Conservation (phyloP, 2,329 filamentous ascomycete genomes). For the Aspergillus terreus region DNA sequence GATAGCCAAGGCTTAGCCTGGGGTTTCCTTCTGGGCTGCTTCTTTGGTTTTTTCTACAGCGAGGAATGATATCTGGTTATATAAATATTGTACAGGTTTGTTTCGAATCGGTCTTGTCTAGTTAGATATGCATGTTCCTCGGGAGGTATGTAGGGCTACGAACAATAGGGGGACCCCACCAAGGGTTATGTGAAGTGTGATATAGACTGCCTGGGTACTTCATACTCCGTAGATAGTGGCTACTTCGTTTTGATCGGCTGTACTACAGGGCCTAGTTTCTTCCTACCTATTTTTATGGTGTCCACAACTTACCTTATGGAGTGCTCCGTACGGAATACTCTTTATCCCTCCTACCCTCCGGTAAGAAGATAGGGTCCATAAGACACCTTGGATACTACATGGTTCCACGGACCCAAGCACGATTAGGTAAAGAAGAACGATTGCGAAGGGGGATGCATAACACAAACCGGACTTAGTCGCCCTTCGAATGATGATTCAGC, state of each 20-base stretch:
- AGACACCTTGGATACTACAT: no score
- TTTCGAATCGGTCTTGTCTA: not conserved
- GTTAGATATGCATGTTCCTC: not conserved
- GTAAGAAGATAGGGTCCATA: no score
- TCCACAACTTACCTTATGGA: not conserved
- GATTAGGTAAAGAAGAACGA: slow-evolving; percentile 2
- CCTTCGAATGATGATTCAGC: slow-evolving; percentile 2
- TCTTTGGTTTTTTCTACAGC: not conserved
- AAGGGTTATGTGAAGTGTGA: no score
- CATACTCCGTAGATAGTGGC: not conserved
- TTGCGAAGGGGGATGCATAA: not conserved
- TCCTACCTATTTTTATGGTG: not conserved
- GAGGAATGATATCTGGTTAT: not conserved
- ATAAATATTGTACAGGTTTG: no score
- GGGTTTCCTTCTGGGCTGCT: not conserved
- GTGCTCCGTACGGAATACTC: not conserved
- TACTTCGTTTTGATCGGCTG: not conserved
- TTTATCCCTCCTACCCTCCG: not conserved
- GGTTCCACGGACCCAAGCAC: not conserved
- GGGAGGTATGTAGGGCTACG: not conserved
- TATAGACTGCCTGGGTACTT: no score
- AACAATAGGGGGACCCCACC: no score
- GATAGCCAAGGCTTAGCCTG: slow-evolving; percentile 20
- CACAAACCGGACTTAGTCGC: no score
- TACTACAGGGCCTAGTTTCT: not conserved